Evolutionary conservation across 179 eudicot genomes (phyloP).

Genomic region (Heliamphora pulchella): DNA sequence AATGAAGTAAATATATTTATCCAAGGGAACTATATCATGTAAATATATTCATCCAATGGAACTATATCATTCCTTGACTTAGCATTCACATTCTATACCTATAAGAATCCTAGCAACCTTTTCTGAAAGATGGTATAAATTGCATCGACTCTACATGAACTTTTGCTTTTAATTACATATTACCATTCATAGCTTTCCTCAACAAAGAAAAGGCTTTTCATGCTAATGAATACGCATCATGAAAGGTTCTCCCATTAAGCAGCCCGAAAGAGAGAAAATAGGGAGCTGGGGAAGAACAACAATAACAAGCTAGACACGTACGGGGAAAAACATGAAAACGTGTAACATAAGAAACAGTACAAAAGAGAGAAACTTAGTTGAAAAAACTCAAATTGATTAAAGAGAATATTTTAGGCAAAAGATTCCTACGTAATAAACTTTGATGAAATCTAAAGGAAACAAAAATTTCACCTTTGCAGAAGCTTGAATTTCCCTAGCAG

Average conservation of each 20-base stretch:
- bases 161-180: not conserved
- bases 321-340: not conserved
- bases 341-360: not conserved
- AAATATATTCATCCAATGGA: not conserved
- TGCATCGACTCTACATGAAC: not conserved
- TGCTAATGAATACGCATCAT: not conserved
- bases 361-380: not conserved
- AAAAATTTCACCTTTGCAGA: constrained; percentile 53
- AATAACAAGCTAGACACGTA: no score
- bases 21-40: not conserved
- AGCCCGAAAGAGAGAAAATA: not conserved
- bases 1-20: not conserved
- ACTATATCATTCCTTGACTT: not conserved
- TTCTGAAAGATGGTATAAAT: not conserved
- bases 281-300: not conserved
- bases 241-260: not conserved
- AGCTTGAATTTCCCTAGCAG: constrained; percentile 93
- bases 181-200: not conserved
- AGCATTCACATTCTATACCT: not conserved
- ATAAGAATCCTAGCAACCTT: not conserved
- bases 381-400: not conserved
- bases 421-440: not conserved
- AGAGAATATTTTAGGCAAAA: not conserved
- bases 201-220: not conserved
- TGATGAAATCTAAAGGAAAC: not conserved